Evolutionary conservation across 2,329 filamentous ascomycete species (phyloP).

Genomic region (Venturia effusa): DNA sequence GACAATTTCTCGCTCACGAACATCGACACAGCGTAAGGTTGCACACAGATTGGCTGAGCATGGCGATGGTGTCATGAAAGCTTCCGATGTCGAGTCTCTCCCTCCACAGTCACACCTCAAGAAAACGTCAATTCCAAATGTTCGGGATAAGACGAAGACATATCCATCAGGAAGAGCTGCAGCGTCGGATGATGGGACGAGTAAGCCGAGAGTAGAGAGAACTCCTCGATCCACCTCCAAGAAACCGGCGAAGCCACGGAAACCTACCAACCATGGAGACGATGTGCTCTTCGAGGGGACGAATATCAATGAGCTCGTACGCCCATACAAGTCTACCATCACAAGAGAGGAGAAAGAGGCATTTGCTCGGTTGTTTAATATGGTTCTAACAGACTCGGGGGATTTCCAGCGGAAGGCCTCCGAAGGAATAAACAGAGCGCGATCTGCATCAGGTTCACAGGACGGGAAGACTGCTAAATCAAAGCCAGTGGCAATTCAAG

Average conservation of each 20-base stretch:
- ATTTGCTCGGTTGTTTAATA: slow-evolving; percentile 13
- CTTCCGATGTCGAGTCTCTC: not conserved
- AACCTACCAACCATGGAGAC: not conserved
- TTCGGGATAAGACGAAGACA: not conserved
- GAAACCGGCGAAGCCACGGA: not conserved
- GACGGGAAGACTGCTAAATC: slow-evolving; percentile 5
- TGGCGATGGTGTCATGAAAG: not conserved
- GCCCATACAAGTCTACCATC: slow-evolving; percentile 12
- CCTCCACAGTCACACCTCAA: not conserved
- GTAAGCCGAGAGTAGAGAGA: not conserved
- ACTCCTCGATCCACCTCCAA: not conserved
- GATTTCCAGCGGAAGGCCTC: not conserved
- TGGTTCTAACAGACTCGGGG: not conserved
- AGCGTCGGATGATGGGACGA: not conserved
- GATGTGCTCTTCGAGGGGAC: not conserved
- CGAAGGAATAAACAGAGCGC: not conserved
- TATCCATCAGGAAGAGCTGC: not conserved
- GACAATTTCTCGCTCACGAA: not conserved
- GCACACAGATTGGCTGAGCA: not conserved
- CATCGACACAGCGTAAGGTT: not conserved
- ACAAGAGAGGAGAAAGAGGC: slow-evolving; percentile 12
- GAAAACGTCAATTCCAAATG: not conserved
- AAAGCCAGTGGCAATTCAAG: slow-evolving; percentile 1
- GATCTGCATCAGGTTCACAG: not conserved
- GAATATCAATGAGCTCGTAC: not conserved